Conservation (phyloP, 2,329 filamentous ascomycete genomes). For the Penicillium hesseltinei region DNA sequence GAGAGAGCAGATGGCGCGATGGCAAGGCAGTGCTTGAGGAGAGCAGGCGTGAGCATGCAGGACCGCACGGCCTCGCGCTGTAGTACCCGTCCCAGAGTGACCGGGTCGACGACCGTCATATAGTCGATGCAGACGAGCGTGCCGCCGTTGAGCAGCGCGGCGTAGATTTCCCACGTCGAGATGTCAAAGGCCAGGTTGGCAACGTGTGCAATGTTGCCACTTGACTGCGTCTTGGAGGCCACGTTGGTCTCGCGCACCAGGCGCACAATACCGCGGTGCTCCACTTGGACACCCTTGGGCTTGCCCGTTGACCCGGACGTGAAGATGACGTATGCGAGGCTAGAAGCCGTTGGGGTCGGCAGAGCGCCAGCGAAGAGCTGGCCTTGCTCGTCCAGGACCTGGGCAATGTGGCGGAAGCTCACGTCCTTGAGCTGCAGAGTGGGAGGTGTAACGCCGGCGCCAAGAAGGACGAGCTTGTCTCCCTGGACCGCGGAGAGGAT, state of each 20-base stretch:
- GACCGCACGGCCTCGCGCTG: neutral
- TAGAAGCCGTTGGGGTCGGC: no score
- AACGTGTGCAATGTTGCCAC: neutral
- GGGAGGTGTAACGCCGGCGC: no score
- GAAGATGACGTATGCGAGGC: neutral
- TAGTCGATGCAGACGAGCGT: neutral
- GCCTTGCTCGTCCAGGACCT: no score
- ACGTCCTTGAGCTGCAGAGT: no score
- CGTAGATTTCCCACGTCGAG: neutral
- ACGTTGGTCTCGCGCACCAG: neutral
- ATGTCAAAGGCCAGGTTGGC: neutral
- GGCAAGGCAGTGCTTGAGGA: neutral
- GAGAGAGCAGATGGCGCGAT: no score
- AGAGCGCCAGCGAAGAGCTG: no score
- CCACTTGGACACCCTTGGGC: neutral
- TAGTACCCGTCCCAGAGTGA: neutral
- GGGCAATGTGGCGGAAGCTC: no score
- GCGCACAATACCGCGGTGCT: neutral
- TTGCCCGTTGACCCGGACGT: neutral
- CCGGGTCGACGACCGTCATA: neutral
- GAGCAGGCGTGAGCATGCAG: neutral
- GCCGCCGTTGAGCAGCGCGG: neutral
- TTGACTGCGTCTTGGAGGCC: neutral
- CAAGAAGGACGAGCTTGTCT: no score
- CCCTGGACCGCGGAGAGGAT: no score